phyloP scores from a whole-genome alignment of 306 rosid genomes.

The Cicer pinnatifidum region DNA sequence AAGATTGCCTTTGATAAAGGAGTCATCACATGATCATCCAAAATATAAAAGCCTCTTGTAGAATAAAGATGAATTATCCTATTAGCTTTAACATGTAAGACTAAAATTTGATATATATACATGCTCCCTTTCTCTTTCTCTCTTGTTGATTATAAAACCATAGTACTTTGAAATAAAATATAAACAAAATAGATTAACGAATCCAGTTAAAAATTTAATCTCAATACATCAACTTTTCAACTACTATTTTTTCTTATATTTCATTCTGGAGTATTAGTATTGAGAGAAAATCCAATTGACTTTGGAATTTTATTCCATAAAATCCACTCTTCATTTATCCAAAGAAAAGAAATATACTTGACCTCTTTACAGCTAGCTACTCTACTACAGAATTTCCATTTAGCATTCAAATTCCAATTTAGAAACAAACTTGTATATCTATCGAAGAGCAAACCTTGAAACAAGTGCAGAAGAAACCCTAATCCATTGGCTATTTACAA shows the following conservation, averaged over 20 bases:
- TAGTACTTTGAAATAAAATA: no score
- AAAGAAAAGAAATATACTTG: neutral
- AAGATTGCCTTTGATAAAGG: no score
- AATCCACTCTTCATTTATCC: neutral
- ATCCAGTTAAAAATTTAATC: no score
- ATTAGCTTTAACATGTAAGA: neutral
- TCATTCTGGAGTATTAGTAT: neutral
- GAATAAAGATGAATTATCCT: neutral
- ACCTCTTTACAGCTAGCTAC: neutral
- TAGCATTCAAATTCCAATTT: neutral
- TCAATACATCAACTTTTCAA: no score
- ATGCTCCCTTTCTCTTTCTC: no score
- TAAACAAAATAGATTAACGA: no score
- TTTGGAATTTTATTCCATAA: neutral
- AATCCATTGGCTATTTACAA: constrained; percentile 48
- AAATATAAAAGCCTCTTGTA: neutral
- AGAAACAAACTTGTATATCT: no score
- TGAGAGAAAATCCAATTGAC: neutral
- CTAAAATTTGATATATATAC: no score
- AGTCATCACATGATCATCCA: no score
- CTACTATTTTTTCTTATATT: no score
- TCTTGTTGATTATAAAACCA: no score
- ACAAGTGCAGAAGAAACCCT: constrained; percentile 51
- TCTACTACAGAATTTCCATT: neutral
- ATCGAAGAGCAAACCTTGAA: no score